Base-by-base conservation (phyloP, 1,284 basidiomycete genomes). In the Sanguinoderma infundibulare region DNA sequence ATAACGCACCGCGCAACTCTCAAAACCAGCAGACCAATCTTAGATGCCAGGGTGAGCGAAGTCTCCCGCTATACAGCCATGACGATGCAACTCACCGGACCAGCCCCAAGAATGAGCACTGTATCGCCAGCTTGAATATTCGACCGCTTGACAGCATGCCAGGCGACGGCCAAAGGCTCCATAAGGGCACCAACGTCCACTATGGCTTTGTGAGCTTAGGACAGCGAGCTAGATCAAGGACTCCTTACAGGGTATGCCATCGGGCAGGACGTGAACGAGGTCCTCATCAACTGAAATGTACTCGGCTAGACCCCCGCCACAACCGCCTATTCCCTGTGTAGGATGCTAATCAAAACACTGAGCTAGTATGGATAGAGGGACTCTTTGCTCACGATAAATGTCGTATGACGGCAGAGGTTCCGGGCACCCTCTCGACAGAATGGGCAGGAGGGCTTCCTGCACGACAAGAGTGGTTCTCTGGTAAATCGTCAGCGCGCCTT, bases 81-180 rank as follows among this genome's bases (percentile, higher is more conserved):
- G 15, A 32, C 9, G 2, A 28, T 5, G 34, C 49, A 20, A 51
- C 68, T 49, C 55, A 73, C 73, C 2, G 75, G 75, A 1, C 75
- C 75, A 8, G 69, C 71, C 8, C 76, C 75, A 20, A 73, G 57
- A 12, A 77, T 67, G 22, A 77, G 69, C 5, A 70, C 74, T 3
- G 57, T 72, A 39, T 69, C 61, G 0, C 73, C 73, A 5, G 67
- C 53, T 55, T 68, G 62, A 53, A 76, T 68, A 3, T 69, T 67
- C 2, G 70, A 67, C 22, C 64, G 58, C 54, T 74, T 71, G 32
- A 76, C 69, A 0, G 73, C 74, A 46, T 75, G 72, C 66, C 74
- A 73, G 1, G 71, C 73, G 3, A 77, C 74, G 0, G 75, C 67
- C 2, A 77, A 62, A 0, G 76, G 76, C 62, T 77, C 74, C 20